Evolutionary conservation across 352 stramenopile genomes (phyloP).

Genomic region (Plasmopara muralis): DNA sequence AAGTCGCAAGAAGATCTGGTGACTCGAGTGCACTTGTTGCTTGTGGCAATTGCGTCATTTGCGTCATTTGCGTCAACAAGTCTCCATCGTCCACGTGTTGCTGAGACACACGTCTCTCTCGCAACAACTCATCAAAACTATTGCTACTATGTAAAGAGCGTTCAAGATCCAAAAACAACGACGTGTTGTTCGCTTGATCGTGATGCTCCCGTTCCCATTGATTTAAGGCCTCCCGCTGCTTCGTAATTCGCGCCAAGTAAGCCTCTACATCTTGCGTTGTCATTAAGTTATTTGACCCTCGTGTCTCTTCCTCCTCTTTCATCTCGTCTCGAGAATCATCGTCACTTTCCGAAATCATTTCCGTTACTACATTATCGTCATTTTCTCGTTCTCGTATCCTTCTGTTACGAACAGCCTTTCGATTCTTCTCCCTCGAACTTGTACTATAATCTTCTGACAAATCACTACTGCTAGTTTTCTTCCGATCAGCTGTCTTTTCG

Average conservation of each 20-base stretch:
- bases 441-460: conserved; percentile 32
- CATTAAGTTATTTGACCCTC: conserved; percentile 23
- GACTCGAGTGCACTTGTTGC: conserved; percentile 27
- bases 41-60: conserved; percentile 28
- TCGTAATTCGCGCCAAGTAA: conserved; percentile 43
- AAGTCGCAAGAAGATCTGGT: conserved; percentile 28
- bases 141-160: conserved; percentile 17
- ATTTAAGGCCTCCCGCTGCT: conserved; percentile 39
- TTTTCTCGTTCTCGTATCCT: conserved; percentile 8
- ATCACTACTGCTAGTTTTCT: conserved; percentile 37
- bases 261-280: conserved; percentile 45
- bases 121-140: conserved; percentile 20
- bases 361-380: conserved; percentile 8
- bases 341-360: conserved; percentile 11
- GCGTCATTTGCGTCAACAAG: conserved; percentile 24
- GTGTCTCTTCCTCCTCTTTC: conserved; percentile 2
- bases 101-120: conserved; percentile 14
- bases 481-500: conserved; percentile 12
- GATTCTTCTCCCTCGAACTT: not conserved
- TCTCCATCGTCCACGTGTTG: conserved; percentile 14
- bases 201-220: conserved; percentile 36
- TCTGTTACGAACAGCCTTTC: not conserved
- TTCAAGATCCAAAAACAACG: conserved; percentile 20
- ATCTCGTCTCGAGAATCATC: conserved; percentile 1
- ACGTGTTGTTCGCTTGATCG: conserved; percentile 5